These are phyloP conservation scores for Isoetes taiwanensis DNA, from an alignment of 75 land plant species.

Conservation along the genomic window DNA sequence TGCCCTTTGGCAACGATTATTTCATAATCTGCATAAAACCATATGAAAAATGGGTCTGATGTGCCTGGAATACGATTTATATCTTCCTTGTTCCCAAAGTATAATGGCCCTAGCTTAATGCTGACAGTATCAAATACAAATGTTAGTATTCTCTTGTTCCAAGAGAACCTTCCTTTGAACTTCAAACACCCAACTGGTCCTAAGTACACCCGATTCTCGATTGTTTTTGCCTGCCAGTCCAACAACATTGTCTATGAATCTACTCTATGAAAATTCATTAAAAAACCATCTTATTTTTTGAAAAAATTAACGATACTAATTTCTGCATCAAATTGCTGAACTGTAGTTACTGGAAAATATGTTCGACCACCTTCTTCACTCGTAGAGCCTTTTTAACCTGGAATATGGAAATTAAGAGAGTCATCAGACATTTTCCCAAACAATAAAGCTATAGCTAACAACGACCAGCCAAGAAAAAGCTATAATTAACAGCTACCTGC, in stretches of 20 bases:
- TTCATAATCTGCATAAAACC: conserved; percentile 93
- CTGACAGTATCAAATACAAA: conserved; percentile 59
- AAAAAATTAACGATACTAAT: too few species aligned
- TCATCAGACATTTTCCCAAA: too few species aligned
- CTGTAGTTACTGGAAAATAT: conserved; percentile 83
- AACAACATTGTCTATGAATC: too few species aligned
- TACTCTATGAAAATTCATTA: too few species aligned
- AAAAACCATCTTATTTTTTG: too few species aligned
- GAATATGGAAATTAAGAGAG: conserved; percentile 4
- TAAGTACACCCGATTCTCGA: conserved; percentile 82
- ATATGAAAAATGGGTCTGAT: conserved; percentile 87
- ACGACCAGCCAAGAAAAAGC: too few species aligned
- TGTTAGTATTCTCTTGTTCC: conserved; percentile 63
- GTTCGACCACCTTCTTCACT: conserved; percentile 33
- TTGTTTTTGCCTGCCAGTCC: conserved; percentile 72
- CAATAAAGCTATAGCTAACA: too few species aligned
- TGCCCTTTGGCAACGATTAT: conserved; percentile 88
- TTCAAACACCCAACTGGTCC: conserved; percentile 70
- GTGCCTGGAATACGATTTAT: conserved; percentile 43
- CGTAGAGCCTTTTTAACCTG: conserved; percentile 21
- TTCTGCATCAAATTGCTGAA: conserved; percentile 81
- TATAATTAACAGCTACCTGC: too few species aligned
- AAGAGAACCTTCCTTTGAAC: conserved; percentile 67
- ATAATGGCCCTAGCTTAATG: conserved; percentile 66
- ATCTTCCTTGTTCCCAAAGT: conserved; percentile 40